Conservation (phyloP, 306 rosid species). For the Fragaria vesca region DNA sequence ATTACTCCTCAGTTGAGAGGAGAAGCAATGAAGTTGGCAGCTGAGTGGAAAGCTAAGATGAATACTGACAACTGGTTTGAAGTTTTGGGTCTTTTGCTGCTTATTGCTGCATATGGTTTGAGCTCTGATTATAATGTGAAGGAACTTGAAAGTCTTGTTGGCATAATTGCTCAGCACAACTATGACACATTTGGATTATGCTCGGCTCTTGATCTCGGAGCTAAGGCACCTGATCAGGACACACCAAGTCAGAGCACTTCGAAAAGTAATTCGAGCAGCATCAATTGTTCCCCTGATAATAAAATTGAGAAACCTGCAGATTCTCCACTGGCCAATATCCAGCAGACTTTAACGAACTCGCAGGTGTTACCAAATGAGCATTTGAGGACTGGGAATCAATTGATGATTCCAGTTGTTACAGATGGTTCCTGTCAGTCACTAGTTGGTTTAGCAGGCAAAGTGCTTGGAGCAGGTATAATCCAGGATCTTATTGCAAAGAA, state of each 20-base stretch:
- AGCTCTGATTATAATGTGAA: constrained; percentile 29
- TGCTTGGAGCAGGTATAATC: constrained; percentile 33
- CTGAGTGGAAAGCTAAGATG: constrained; percentile 43
- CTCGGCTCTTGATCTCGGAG: constrained; percentile 27
- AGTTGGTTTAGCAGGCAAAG: constrained; percentile 5
- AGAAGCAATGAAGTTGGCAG: constrained; percentile 41
- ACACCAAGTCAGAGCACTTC: background rate
- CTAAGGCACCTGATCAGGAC: constrained; percentile 36
- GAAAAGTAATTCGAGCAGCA: background rate
- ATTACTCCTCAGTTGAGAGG: constrained; percentile 34
- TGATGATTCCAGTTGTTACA: constrained; percentile 8
- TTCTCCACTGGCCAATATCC: constrained; percentile 14
- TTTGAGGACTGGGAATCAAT: background rate
- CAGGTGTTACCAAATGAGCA: constrained; percentile 3
- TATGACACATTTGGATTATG: constrained; percentile 30
- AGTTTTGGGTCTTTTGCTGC: constrained; percentile 45
- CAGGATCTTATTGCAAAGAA: constrained; percentile 35
- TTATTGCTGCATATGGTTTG: constrained; percentile 40
- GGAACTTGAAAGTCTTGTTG: constrained; percentile 31
- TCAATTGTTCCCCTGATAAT: background rate
- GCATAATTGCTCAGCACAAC: constrained; percentile 32
- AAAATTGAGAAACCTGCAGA: constrained; percentile 6
- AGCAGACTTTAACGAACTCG: constrained; percentile 17
- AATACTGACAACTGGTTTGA: constrained; percentile 27
- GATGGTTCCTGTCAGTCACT: background rate